phyloP scores from a whole-genome alignment of 2,329 filamentous ascomycete species.

The Orbilia oligospora region DNA sequence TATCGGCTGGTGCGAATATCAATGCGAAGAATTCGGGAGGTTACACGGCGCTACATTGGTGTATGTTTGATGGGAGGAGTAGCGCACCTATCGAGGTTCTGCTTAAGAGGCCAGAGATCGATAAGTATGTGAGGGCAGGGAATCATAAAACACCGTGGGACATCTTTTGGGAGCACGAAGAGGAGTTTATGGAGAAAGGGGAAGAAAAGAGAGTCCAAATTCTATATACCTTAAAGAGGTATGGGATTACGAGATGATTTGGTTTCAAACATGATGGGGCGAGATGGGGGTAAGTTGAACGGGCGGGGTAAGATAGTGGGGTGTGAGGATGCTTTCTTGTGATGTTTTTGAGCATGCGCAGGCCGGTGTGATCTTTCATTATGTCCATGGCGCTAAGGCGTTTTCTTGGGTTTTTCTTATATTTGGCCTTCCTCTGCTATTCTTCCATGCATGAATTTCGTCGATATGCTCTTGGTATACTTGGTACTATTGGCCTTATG shows the following conservation, averaged over 20 bases:
- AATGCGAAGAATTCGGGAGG: conserved; percentile 58
- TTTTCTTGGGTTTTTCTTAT: background rate
- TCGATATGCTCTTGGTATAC: background rate
- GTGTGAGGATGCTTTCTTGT: conserved; percentile 2
- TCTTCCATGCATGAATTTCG: background rate
- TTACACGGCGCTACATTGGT: conserved; percentile 58
- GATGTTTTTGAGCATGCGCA: conserved; percentile 13
- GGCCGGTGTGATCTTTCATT: background rate
- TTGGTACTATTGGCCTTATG: background rate
- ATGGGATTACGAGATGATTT: conserved; percentile 49
- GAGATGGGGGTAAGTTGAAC: background rate
- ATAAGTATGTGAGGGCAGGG: conserved; percentile 49
- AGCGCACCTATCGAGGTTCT: conserved; percentile 57
- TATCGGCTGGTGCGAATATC: conserved; percentile 54
- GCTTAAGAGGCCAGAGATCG: conserved; percentile 45
- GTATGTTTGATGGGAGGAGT: conserved; percentile 59
- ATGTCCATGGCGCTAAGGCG: conserved; percentile 8
- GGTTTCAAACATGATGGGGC: background rate
- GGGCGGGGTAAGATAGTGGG: background rate
- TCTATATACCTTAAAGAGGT: conserved; percentile 51
- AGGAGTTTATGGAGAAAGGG: conserved; percentile 47
- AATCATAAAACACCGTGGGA: conserved; percentile 60
- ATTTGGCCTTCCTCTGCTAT: background rate
- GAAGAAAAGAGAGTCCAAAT: conserved; percentile 59
- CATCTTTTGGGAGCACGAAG: conserved; percentile 60